Conservation (phyloP, 2,329 filamentous ascomycete genomes). For the Elsinoe batatas region DNA sequence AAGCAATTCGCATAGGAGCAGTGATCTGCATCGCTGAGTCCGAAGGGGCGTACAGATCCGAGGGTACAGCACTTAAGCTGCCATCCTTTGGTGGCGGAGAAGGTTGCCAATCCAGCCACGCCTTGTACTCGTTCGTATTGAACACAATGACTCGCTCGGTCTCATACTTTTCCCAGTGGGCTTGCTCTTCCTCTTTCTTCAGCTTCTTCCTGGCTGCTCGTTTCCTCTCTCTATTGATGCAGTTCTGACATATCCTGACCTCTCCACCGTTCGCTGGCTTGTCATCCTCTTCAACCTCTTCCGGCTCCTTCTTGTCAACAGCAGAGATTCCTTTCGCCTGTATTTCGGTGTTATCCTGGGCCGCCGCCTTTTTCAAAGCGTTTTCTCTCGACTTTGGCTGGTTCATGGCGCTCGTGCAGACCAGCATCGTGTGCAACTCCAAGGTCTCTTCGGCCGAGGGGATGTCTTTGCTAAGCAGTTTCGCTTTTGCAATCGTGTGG, state of each 20-base stretch:
- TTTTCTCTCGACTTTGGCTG: constrained; percentile 55
- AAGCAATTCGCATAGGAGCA: constrained; percentile 89
- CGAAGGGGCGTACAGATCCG: constrained; percentile 26
- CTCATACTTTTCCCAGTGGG: constrained; percentile 74
- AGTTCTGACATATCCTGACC: constrained; percentile 83
- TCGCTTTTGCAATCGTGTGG: constrained; percentile 89
- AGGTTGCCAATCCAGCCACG: constrained; percentile 35
- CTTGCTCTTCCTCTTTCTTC: constrained; percentile 86
- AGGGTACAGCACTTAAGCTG: constrained; percentile 16
- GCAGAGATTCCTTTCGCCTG: constrained; percentile 31
- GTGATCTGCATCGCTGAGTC: constrained; percentile 65
- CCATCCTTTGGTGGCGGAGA: constrained; percentile 32
- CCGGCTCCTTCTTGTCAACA: constrained; percentile 35
- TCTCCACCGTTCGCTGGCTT: constrained; percentile 84
- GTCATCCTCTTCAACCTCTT: constrained; percentile 51
- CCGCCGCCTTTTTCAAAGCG: constrained; percentile 54
- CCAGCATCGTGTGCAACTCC: constrained; percentile 69
- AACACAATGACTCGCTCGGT: constrained; percentile 77
- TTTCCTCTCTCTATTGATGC: constrained; percentile 84
- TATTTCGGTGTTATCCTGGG: constrained; percentile 33
- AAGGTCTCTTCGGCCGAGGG: constrained; percentile 61
- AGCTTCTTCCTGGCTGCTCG: constrained; percentile 85
- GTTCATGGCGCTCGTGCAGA: constrained; percentile 88
- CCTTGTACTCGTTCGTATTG: constrained; percentile 72
- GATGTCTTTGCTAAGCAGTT: constrained; percentile 69